Evolutionary conservation across 2,329 filamentous ascomycete genomes (phyloP), one percentile per base, ranked within the genome.

Genomic region (Fusarium drepaniforme): DNA sequence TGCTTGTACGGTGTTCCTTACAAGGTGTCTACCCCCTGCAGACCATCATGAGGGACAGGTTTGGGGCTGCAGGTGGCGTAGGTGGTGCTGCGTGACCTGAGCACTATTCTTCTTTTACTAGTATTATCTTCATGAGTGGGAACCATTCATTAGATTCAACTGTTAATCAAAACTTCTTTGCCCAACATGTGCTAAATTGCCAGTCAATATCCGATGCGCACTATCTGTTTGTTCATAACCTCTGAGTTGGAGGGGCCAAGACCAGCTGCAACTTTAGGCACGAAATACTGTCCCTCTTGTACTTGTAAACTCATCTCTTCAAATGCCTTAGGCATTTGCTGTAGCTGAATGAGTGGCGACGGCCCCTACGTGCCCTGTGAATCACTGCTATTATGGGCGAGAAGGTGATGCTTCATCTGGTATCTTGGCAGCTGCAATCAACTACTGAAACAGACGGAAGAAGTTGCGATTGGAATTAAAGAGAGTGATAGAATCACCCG

Each of bases 1-100:
- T 71, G 69, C 15, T 62, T 71, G 69, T 71, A 71, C n/a, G 49
- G 49, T 0, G 38, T 71, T 2, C 46, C 11, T 18, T 71, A 71
- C 30, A 35, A 58, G 40, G 51, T 53, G 28, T 53, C 28, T 49
- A 49, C 9, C 15, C 44, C 15, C 9, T 49, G 44, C 21, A 49
- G 44, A 16, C 44, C 33, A 33, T 33, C 37, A 38, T 38, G 15
- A 38, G 37, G 15, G 15, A 8, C 15, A 38, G 37, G 16, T 16
- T 8, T 16, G 7, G 37, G 18, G 15, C 37, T 18, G 37, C 37
- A 38, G 37, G 16, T 38, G 13, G 35, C 35, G 13, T 16, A 37
- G 5, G 38, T 12, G 42, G 42, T 8, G 15, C 3, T 13, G 13
- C 23, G 8, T 23, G 12, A 3, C 21, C 8, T 23, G 21, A 7